These are phyloP conservation scores for Pilaira anomala DNA, from an alignment of 192 early-diverging fungal genomes.

Conservation along the genomic window DNA sequence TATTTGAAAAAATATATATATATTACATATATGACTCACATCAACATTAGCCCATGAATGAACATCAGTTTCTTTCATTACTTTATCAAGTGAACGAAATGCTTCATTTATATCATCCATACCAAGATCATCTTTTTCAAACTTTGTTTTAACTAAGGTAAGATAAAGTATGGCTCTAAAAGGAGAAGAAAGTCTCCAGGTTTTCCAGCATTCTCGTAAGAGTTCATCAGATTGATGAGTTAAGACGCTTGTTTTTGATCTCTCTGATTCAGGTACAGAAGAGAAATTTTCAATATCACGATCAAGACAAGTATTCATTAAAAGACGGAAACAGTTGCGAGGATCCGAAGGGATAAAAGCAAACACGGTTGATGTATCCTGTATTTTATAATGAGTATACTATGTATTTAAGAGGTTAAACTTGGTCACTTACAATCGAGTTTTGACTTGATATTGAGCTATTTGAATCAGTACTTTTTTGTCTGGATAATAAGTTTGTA, in stretches of 20 bases:
- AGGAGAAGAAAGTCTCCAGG: constrained; percentile 58
- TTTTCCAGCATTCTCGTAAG: constrained; percentile 62
- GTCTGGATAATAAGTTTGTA: constrained; percentile 11
- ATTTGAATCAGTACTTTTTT: background rate
- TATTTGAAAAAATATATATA: background rate
- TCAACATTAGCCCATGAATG: constrained; percentile 54
- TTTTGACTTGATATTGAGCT: background rate
- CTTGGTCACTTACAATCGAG: too few relatives aligned
- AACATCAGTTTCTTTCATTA: constrained; percentile 46
- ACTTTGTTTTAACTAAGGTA: constrained; percentile 45
- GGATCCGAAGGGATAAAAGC: constrained; percentile 57
- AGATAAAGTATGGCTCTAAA: constrained; percentile 49
- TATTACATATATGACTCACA: constrained; percentile 30
- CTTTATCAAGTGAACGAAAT: constrained; percentile 34
- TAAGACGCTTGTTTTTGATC: constrained; percentile 38
- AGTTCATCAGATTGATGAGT: constrained; percentile 52
- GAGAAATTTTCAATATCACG: constrained; percentile 40
- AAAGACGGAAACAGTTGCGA: constrained; percentile 52
- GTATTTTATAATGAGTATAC: too few relatives aligned
- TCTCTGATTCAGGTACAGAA: constrained; percentile 34
- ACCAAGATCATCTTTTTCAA: constrained; percentile 35
- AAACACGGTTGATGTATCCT: too few relatives aligned
- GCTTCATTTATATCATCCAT: constrained; percentile 44
- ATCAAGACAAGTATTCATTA: constrained; percentile 61
- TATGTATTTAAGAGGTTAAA: too few relatives aligned